phyloP scores from a whole-genome alignment of 306 rosid genomes.

The Citrullus amarus region DNA sequence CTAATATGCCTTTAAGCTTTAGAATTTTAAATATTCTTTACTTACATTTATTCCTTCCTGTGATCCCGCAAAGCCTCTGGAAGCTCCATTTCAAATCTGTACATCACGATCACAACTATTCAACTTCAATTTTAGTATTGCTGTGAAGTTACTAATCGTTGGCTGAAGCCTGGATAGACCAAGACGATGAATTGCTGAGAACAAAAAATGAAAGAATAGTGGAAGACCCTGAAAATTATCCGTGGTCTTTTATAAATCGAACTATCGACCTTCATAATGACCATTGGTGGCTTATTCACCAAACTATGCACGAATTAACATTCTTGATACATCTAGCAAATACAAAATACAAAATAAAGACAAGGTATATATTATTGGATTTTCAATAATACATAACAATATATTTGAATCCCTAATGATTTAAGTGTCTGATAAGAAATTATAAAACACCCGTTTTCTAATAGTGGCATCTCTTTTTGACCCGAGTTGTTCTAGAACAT shows the following conservation, averaged over 20 bases:
- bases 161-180: not conserved
- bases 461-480: not conserved
- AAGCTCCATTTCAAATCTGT: not conserved
- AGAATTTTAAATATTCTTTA: not conserved
- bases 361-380: not conserved
- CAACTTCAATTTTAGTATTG: not conserved
- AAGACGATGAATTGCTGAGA: not conserved
- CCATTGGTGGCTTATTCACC: too few species aligned
- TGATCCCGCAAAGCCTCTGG: not conserved
- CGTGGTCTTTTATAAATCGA: too few species aligned
- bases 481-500: conserved; percentile 37
- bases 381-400: not conserved
- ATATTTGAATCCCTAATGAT: not conserved
- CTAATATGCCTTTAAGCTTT: not conserved
- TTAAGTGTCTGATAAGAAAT: not conserved
- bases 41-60: conserved; percentile 1
- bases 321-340: not conserved
- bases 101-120: not conserved
- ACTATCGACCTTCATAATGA: too few species aligned
- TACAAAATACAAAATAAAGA: not conserved
- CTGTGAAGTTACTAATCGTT: not conserved
- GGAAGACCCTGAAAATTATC: too few species aligned
- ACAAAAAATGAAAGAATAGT: not conserved
- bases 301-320: too few species aligned
- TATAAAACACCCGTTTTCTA: not conserved